Percentiles rank a stretch among this genome's conserved stretches.
These are phyloP conservation scores for Mycogone perniciosa DNA, from an alignment of 2,329 filamentous ascomycete species.

Conservation along the genomic window DNA sequence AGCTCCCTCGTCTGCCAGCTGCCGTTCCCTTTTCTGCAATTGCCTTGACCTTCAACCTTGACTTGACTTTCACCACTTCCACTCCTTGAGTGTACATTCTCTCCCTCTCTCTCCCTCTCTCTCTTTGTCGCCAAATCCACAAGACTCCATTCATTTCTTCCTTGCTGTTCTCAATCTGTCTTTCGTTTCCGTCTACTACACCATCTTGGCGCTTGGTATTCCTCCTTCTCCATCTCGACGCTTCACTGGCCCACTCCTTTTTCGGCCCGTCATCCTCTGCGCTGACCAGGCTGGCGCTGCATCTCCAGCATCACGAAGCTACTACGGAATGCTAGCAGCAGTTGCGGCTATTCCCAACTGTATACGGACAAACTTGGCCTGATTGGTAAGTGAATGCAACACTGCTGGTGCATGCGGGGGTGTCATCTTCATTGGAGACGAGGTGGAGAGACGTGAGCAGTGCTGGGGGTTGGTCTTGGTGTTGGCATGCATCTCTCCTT, in stretches of 20 bases:
- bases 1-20: background rate
- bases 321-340: slow-evolving; percentile 1
- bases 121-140: background rate
- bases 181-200: background rate
- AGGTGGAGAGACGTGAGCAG: background rate
- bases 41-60: background rate
- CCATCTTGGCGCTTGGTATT: slow-evolving; percentile 5
- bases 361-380: slow-evolving; percentile 1
- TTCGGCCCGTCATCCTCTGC: slow-evolving; percentile 12
- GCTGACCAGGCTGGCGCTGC: background rate
- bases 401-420: slow-evolving; percentile 1
- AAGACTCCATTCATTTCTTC: background rate
- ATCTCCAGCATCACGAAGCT: slow-evolving; percentile 1
- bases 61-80: background rate
- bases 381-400: slow-evolving; percentile 14
- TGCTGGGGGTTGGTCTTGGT: background rate
- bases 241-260: slow-evolving; percentile 10
- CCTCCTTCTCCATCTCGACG: slow-evolving; percentile 1
- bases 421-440: slow-evolving; percentile 1
- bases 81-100: background rate
- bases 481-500: background rate
- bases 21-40: background rate
- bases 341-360: background rate
- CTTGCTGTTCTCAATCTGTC: background rate
- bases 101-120: background rate